Evolutionary conservation across 1,139 yeast species (phyloP), one percentile per base, ranked within the genome.

Genomic region (Spencermartinsiella ligniputridi): DNA sequence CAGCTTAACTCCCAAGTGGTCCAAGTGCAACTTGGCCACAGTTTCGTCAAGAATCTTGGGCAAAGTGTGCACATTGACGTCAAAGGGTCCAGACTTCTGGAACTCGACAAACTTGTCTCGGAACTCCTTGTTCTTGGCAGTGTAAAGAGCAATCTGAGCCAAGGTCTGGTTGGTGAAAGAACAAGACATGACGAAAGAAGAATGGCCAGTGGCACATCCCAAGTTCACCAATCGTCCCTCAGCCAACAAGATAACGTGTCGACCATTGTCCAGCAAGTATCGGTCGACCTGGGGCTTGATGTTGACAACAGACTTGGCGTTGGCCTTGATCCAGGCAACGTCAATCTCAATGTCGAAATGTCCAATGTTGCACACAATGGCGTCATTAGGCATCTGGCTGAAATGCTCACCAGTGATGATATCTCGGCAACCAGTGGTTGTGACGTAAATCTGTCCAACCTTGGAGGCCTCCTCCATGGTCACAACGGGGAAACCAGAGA

Each of bases 171-270:
- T 92, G 63, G 97, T 88, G 95, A 92, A 92, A 50, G 98, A 92
- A 79, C 98, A 92, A 55, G 97, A 90, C 99, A 92, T 92, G 69
- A 92, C 98, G 69, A 92, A 92, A 44, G 97, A 89, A 50, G 98
- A 86, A 81, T 92, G 99, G 69, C 99, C 99, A 67, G 98, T 94
- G 70, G 98, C 99, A 78, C 98, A 94, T 65, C 99, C 99, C 72
- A 92, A 81, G 90, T 92, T 92, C 71, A 92, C 98, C 68, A 92
- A 84, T 81, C 99, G 90, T 76, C 99, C 99, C 75, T 90, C 97
- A 61, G 99, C 99, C 67, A 92, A 85, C 69, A 92, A 80, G 75
- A 92, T 90, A 67, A 92, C 69, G 79, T 92, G 98, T 71, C 86
- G 88, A 67, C 98, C 98, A 64, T 77, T 78, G 68, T 80, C 75